Evolutionary conservation across 1,284 basidiomycete genomes (phyloP).

Genomic region (Earliella scabrosa): DNA sequence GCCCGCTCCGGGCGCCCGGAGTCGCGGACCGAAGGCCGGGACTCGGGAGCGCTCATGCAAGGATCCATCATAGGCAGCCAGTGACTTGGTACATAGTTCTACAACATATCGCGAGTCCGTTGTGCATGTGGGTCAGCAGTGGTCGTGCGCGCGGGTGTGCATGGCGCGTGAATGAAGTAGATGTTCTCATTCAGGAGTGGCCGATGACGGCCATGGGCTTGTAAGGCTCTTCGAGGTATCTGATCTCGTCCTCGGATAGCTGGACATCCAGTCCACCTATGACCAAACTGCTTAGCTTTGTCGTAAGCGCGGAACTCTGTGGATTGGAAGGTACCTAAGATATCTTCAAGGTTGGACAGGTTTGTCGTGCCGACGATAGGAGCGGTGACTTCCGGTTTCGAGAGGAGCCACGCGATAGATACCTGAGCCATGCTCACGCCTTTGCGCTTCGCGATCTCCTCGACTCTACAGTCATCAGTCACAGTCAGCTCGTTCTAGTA

Average conservation of each 20-base stretch:
- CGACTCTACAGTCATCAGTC: constrained; percentile 34
- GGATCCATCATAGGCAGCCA: no score
- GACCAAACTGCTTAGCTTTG: background rate
- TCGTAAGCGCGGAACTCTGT: background rate
- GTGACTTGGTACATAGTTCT: no score
- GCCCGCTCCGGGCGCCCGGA: no score
- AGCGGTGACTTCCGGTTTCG: constrained; percentile 44
- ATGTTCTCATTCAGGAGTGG: constrained; percentile 21
- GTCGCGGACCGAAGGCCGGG: no score
- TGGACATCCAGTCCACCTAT: constrained; percentile 31
- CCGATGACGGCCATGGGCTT: constrained; percentile 22
- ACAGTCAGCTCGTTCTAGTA: background rate
- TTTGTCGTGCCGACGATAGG: constrained; percentile 59
- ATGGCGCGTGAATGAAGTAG: no score
- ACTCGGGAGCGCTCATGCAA: no score
- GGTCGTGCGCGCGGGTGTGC: no score
- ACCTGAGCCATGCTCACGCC: constrained; percentile 33
- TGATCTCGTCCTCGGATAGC: constrained; percentile 25
- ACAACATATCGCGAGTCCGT: no score
- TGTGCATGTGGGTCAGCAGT: no score
- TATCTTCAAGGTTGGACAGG: constrained; percentile 52
- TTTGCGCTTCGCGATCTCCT: constrained; percentile 46
- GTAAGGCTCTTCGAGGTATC: constrained; percentile 28
- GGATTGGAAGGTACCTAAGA: constrained; percentile 43
- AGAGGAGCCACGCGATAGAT: constrained; percentile 18